These are phyloP conservation scores for Musa schizocarpa DNA, from an alignment of 176 grass and related monocot genomes.

Conservation along the genomic window DNA sequence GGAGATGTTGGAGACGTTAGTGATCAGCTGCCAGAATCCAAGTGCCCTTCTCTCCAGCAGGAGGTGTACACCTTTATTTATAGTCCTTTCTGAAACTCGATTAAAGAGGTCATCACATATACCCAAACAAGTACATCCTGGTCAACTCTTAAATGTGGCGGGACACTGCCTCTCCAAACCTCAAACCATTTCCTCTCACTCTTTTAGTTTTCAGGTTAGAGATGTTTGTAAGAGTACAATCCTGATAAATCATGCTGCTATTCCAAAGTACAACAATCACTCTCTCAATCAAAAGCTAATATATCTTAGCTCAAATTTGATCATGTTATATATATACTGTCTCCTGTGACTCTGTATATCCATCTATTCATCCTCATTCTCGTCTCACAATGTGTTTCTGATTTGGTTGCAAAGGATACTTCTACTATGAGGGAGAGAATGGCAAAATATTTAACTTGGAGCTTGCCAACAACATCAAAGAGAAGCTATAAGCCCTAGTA, in stretches of 20 bases:
- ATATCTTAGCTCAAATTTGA: neutral
- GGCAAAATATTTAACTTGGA: constrained; percentile 49
- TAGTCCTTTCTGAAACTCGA: neutral
- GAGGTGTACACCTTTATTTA: constrained; percentile 16
- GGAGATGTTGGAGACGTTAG: constrained; percentile 68
- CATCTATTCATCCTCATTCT: neutral
- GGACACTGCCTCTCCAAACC: no score
- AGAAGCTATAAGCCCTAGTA: constrained; percentile 17
- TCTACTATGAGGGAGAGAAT: no score
- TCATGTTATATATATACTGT: neutral
- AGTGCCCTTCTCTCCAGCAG: constrained; percentile 51
- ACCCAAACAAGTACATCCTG: neutral
- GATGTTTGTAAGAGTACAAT: no score
- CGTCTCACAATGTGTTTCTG: neutral
- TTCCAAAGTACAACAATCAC: neutral
- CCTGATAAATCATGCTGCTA: no score
- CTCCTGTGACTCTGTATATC: neutral
- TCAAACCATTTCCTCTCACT: no score
- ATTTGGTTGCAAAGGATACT: constrained; percentile 4
- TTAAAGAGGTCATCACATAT: neutral
- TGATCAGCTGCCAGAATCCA: constrained; percentile 76
- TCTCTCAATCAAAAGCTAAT: neutral
- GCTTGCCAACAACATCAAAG: constrained; percentile 69
- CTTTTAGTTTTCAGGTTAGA: no score
- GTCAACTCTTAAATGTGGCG: no score